phyloP scores from a whole-genome alignment of 805 yeast species.

The Yamadazyma kitorensis region DNA sequence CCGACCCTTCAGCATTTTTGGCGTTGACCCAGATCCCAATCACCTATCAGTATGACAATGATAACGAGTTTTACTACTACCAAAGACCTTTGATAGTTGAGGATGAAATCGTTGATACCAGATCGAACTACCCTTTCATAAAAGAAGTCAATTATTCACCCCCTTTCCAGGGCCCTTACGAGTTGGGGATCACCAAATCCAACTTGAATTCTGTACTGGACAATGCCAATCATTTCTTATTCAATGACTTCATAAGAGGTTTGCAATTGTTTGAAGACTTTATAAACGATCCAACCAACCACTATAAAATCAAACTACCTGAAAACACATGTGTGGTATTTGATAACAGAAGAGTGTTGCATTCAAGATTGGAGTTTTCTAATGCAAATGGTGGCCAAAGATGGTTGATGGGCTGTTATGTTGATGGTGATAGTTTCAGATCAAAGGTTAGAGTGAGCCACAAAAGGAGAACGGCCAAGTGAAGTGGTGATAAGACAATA shows the following conservation, averaged over 20 bases:
- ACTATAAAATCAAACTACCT: slow-evolving; percentile 49
- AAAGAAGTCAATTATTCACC: slow-evolving; percentile 73
- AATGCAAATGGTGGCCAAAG: slow-evolving; percentile 50
- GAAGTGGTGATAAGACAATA: background rate
- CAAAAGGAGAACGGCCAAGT: slow-evolving; percentile 8
- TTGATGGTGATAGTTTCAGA: slow-evolving; percentile 67
- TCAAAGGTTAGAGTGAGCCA: slow-evolving; percentile 52
- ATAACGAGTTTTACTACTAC: slow-evolving; percentile 58
- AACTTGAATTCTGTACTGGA: slow-evolving; percentile 27
- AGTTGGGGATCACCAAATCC: slow-evolving; percentile 45
- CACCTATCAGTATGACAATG: slow-evolving; percentile 65
- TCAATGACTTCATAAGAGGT: slow-evolving; percentile 59
- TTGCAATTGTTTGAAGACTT: slow-evolving; percentile 57
- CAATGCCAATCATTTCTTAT: slow-evolving; percentile 38
- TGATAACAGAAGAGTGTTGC: slow-evolving; percentile 68
- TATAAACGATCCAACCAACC: slow-evolving; percentile 52
- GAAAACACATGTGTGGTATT: slow-evolving; percentile 66
- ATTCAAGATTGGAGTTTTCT: slow-evolving; percentile 50
- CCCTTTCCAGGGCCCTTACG: slow-evolving; percentile 80
- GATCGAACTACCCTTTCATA: slow-evolving; percentile 27
- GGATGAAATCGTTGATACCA: slow-evolving; percentile 24
- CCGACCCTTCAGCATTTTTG: slow-evolving; percentile 60
- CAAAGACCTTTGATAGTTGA: slow-evolving; percentile 64
- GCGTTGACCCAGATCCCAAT: slow-evolving; percentile 64
- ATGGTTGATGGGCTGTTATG: slow-evolving; percentile 75